Base-by-base conservation (phyloP, 2,329 filamentous ascomycete species). In the Colletotrichum endophyticum region DNA sequence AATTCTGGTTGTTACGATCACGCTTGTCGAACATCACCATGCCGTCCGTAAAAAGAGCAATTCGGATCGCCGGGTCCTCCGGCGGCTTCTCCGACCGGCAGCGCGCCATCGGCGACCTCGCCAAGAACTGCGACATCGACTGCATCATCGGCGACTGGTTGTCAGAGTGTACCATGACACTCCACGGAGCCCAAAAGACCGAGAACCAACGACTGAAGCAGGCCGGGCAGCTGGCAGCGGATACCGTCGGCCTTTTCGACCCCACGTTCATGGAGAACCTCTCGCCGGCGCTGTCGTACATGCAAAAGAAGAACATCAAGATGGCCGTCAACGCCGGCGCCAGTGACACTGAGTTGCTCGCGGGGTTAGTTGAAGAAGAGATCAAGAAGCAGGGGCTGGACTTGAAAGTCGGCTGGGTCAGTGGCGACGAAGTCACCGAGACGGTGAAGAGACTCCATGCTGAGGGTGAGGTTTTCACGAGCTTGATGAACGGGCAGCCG, bases 11-110 rank as follows among this genome's bases (percentile, higher is more conserved):
- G n/a, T n/a, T 6, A 36, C 30, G n/a, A 49, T 34, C 28, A 22
- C 8, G 4, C 5, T 1, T 8, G 5, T 22, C 59, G 12, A 9
- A 22, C 4, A 25, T 36, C 9, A 66, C n/a, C 3, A 82, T 81
- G 81, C 78, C 79, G 28, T 78, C 80, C 11, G 66, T 75, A 59
- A 84, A 83, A 76, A 81, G 84, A 75, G 82, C 85, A 9, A 84
- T 87, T 76, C 84, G 84, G 76, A 85, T 87, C 77, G 85, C 85
- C 72, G 85, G 59, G 30, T 62, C 59, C 16, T 62, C 59, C 19
- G 59, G 86, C 32, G 85, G 85, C 34, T 87, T 87, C 81, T 85
- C 85, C 25, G 86, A 87, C 79, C 82, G 86, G 44, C 84, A 86
- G 75, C 82, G 85, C 25, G 86, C 86, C 72, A 86, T 86, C 70